These are phyloP conservation scores for Xylona heveae DNA, from an alignment of 495 filamentous ascomycete species.

Conservation along the genomic window DNA sequence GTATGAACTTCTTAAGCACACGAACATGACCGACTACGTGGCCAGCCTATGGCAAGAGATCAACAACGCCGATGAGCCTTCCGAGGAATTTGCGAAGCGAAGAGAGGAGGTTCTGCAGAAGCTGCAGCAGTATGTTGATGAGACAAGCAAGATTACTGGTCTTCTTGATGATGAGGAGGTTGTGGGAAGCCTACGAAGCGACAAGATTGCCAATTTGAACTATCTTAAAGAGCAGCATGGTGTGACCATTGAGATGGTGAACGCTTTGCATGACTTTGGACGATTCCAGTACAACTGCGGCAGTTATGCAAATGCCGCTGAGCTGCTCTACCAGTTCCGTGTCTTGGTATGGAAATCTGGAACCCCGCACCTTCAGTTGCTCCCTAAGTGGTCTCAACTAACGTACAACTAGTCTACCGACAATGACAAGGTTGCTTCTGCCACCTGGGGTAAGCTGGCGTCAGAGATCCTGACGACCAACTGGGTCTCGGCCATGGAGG, in stretches of 20 bases:
- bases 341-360: too few relatives aligned
- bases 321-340: constrained; percentile 86
- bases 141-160: constrained; percentile 67
- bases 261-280: constrained; percentile 82
- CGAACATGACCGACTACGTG: constrained; percentile 96
- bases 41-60: constrained; percentile 73
- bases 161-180: constrained; percentile 73
- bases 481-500: constrained; percentile 93
- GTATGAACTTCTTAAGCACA: constrained; percentile 79
- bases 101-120: constrained; percentile 69
- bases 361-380: too few relatives aligned
- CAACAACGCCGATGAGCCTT: constrained; percentile 52
- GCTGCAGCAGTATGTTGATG: constrained; percentile 59
- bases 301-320: constrained; percentile 69
- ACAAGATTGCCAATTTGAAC: constrained; percentile 93
- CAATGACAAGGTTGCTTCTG: constrained; percentile 85
- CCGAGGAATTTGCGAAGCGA: constrained; percentile 70
- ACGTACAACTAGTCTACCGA: constrained; percentile 44
- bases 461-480: constrained; percentile 80
- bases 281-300: constrained; percentile 94
- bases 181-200: constrained; percentile 65
- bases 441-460: constrained; percentile 91
- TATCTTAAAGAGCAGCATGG: constrained; percentile 87
- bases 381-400: neutral
- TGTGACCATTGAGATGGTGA: constrained; percentile 85